Evolutionary conservation across 192 early-diverging fungal genomes (phyloP).

Genomic region (Radiomyces spectabilis): DNA sequence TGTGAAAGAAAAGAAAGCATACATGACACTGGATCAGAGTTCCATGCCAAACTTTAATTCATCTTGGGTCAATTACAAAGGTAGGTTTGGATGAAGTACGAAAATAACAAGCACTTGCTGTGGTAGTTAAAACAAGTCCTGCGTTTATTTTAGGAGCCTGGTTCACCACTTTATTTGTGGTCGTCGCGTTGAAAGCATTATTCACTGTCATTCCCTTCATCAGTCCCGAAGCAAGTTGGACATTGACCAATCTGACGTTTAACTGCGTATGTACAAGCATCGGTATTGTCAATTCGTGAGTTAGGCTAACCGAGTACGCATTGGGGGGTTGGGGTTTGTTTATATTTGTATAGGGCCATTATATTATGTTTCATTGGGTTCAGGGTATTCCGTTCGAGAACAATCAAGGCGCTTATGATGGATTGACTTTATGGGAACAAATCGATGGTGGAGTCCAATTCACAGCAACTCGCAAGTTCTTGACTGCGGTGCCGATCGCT

Average conservation of each 20-base stretch:
- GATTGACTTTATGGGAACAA: constrained; percentile 97
- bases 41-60: constrained; percentile 57
- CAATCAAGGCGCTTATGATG: constrained; percentile 88
- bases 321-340: neutral
- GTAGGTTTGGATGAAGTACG: constrained; percentile 12
- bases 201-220: constrained; percentile 86
- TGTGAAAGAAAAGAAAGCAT: neutral
- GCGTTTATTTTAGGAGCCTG: constrained; percentile 69
- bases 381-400: constrained; percentile 90
- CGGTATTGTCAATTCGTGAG: too few relatives aligned
- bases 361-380: constrained; percentile 97
- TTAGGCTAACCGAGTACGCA: too few relatives aligned
- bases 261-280: constrained; percentile 59
- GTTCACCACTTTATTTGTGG: constrained; percentile 80
- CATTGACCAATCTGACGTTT: constrained; percentile 89
- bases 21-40: constrained; percentile 33
- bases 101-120: neutral
- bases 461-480: constrained; percentile 94
- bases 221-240: constrained; percentile 93
- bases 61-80: constrained; percentile 55
- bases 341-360: constrained; percentile 57
- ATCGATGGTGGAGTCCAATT: constrained; percentile 96
- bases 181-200: constrained; percentile 67
- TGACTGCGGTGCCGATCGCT: constrained; percentile 84
- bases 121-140: too few relatives aligned